Evolutionary conservation across 768 basidiomycete species (phyloP).

Genomic region (Macrolepiota dolichaula): DNA sequence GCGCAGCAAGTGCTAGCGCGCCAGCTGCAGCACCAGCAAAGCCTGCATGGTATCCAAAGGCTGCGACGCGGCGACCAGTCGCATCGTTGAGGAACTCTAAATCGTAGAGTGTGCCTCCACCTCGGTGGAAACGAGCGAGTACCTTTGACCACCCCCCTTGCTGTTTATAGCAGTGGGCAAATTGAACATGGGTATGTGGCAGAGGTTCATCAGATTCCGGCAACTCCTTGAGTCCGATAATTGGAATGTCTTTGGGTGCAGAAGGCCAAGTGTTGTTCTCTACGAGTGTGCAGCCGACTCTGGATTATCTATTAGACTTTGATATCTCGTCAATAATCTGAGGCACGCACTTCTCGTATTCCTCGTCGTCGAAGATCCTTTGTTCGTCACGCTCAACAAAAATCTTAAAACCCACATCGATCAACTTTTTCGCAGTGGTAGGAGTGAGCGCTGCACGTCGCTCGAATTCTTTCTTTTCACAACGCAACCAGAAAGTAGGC

Average conservation of each 20-base stretch:
- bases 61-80: conserved; percentile 86
- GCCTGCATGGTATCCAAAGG: conserved; percentile 97
- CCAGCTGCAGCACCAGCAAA: conserved; percentile 97
- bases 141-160: conserved; percentile 92
- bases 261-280: conserved; percentile 86
- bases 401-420: conserved; percentile 88
- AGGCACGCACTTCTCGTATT: conserved; percentile 82
- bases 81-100: conserved; percentile 92
- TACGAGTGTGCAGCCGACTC: conserved; percentile 87
- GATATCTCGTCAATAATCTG: conserved; percentile 6
- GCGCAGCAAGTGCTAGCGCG: conserved; percentile 74
- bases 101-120: conserved; percentile 87
- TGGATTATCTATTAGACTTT: conserved; percentile 34
- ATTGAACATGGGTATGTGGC: conserved; percentile 94
- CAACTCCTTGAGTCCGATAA: conserved; percentile 97
- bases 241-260: conserved; percentile 71
- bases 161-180: conserved; percentile 96
- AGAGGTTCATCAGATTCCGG: conserved; percentile 78
- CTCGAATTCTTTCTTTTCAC: conserved; percentile 96
- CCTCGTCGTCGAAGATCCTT: conserved; percentile 89
- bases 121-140: conserved; percentile 80
- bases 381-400: conserved; percentile 91
- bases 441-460: conserved; percentile 91
- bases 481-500: conserved; percentile 83
- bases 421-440: conserved; percentile 81